Evolutionary conservation across 805 yeast genomes (phyloP), one percentile per base, ranked within the genome.

Genomic region (Jamesozyma spencerorum): DNA sequence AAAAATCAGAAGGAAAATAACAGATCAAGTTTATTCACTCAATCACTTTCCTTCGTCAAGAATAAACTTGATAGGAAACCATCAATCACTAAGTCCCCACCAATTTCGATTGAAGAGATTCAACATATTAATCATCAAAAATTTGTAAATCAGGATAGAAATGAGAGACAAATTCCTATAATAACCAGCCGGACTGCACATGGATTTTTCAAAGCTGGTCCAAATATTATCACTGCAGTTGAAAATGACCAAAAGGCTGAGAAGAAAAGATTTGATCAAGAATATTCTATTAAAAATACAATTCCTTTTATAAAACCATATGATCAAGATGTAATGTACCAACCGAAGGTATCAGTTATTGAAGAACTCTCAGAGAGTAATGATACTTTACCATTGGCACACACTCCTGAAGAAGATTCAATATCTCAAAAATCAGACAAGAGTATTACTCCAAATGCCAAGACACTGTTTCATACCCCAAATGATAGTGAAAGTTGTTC

Each of bases 101-200:
- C 41, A 3, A 38, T 38, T 7, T 26, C 41, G 4, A 34, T 38
- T 10, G 33, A 38, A 14, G 41, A 38, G 14, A 38, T 38, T 15
- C 41, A 38, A 19, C 6, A 6, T 8, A 33, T 33, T 5, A 38
- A 38, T 33, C 13, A 19, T 7, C 31, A 32, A 14, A 38, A 38
- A 8, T 15, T 38, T 3, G 17, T 26, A 2, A 18, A 33, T 5
- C 27, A 24, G 4, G 18, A 31, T 6, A 5, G 10, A 1, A 6
- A 13, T 18, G 17, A 14, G 13, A 17, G 29, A 3, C 13, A 11
- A 4, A 4, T 32, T 10, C 28, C 36, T 10, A 18, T 7, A 7
- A 28, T 36, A 13, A 12, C 35, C 17, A 20, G 6, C 4, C 26
- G 10, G 10, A 7, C 26, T 10, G 26, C 10, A 22, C 26, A 22